These are phyloP conservation scores for Ascochyta viciae-villosae DNA, from an alignment of 2,329 filamentous ascomycete species.

Conservation along the genomic window DNA sequence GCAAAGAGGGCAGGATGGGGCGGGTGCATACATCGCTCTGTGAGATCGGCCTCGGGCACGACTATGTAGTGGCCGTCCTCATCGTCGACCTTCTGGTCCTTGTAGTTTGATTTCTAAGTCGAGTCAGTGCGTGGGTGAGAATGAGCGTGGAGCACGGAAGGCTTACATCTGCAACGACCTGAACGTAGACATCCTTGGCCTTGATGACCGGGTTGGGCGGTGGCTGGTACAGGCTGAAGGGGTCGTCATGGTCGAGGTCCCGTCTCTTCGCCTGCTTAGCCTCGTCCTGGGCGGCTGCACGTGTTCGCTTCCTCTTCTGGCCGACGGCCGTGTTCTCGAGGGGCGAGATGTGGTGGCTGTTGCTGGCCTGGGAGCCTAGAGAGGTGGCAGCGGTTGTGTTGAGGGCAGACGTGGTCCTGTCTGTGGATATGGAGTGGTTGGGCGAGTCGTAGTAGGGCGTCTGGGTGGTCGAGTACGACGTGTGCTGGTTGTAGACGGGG, in stretches of 20 bases:
- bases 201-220: conserved; percentile 90
- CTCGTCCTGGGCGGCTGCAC: conserved; percentile 82
- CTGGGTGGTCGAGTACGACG: conserved; percentile 75
- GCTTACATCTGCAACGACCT: conserved; percentile 66
- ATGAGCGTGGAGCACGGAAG: not conserved
- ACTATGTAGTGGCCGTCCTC: conserved; percentile 98
- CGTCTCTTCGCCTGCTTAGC: conserved; percentile 69
- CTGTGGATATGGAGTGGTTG: conserved; percentile 78
- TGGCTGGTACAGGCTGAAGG: conserved; percentile 80
- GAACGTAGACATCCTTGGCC: conserved; percentile 69
- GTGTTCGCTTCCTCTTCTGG: conserved; percentile 88
- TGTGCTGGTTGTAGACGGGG: conserved; percentile 72
- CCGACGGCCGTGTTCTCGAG: conserved; percentile 71
- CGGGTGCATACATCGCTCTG: conserved; percentile 77
- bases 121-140: conserved; percentile 28
- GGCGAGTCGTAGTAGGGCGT: conserved; percentile 73
- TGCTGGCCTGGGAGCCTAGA: conserved; percentile 70
- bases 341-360: conserved; percentile 65
- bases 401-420: conserved; percentile 79
- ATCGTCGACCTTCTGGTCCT: conserved; percentile 82
- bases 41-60: conserved; percentile 82
- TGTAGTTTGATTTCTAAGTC: conserved; percentile 55
- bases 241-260: conserved; percentile 75
- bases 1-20: not conserved
- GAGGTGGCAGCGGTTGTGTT: conserved; percentile 92